phyloP scores from a whole-genome alignment of 2,329 filamentous ascomycete species.

The Aureobasidium sp. region DNA sequence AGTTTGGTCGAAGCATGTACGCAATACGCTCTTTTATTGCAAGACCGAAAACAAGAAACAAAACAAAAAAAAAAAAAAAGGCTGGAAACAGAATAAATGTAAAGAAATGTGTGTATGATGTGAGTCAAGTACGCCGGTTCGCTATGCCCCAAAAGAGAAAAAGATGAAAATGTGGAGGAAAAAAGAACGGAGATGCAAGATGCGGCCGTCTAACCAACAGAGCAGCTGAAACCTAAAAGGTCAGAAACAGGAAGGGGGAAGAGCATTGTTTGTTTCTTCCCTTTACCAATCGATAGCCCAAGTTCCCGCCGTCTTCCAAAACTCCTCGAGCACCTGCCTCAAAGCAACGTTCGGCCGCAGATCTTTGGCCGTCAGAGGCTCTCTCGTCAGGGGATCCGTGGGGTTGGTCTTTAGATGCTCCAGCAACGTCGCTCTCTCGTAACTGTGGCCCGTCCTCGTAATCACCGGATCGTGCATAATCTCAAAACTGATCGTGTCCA shows the following conservation, averaged over 20 bases:
- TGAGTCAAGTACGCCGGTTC: not conserved
- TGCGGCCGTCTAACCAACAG: not conserved
- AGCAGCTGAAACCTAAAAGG: not conserved
- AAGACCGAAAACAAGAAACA: not conserved
- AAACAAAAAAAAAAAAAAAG: no score
- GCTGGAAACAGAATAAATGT: not conserved
- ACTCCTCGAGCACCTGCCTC: constrained; percentile 75
- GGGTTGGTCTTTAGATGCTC: constrained; percentile 70
- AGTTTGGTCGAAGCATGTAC: not conserved
- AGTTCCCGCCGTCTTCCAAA: constrained; percentile 67
- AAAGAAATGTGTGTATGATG: not conserved
- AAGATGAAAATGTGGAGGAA: not conserved
- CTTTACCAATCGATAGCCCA: constrained; percentile 87
- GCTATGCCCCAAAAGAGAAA: not conserved
- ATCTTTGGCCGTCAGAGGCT: constrained; percentile 59
- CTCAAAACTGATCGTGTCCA: constrained; percentile 67
- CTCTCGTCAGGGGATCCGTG: constrained; percentile 76
- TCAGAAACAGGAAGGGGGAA: not conserved
- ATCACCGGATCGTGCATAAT: constrained; percentile 55
- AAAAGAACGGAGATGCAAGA: no score
- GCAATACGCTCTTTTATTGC: not conserved
- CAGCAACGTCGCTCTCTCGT: constrained; percentile 75
- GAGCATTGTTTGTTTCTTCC: not conserved
- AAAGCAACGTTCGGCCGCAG: constrained; percentile 74
- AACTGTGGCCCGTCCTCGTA: constrained; percentile 80